Base-by-base conservation (phyloP, 768 basidiomycete genomes). In the Steccherinum ochraceum region DNA sequence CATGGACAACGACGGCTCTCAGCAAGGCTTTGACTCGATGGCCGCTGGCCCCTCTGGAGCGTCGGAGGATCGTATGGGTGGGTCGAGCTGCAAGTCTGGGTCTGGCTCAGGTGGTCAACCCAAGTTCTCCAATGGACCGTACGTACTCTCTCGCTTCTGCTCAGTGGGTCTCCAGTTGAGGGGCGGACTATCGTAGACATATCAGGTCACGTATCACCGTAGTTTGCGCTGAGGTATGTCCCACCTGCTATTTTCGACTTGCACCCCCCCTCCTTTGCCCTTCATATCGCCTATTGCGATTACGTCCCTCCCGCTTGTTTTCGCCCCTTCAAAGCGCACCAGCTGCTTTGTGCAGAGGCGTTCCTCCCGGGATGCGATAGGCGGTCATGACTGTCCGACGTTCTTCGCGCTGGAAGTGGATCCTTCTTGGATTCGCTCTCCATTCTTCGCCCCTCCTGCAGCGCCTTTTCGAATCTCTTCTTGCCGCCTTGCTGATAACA, bases 141-240 rank as follows among this genome's bases (percentile, higher is more conserved):
- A 46, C 55, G 55, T 56, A 18, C 11, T 39, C 35, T 39, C n/a
- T 39, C 35, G 35, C 35, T 39, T 11, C 16, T 18, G 10, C 10
- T n/a, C 41, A n/a, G 19, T 18, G n/a, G n/a, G 16, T 35, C 16
- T 35, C 30, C 30, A 35, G 16, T 35, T 35, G 30, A 16, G 30
- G 30, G 30, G 30, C 7, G 30, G 30, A 35, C 30, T 7, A 16
- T 45, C 24, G 21, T 66, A 84, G 81, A 24, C 81, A 83, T 70
- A 77, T 87, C 40, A 83, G 86, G 48, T 86, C 86, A 1, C 77
- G 86, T 45, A 81, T 88, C 55, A 89, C 86, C 41, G 86, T 89
- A 26, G 86, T 89, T 4, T 89, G 86, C 56, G 87, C 84, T 63
- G 87, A 89, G 80, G 86, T 86, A 26, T 25, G 75, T 58, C 24